Base-by-base conservation (phyloP, 441 rosid genomes). In the Populus hybrid region DNA sequence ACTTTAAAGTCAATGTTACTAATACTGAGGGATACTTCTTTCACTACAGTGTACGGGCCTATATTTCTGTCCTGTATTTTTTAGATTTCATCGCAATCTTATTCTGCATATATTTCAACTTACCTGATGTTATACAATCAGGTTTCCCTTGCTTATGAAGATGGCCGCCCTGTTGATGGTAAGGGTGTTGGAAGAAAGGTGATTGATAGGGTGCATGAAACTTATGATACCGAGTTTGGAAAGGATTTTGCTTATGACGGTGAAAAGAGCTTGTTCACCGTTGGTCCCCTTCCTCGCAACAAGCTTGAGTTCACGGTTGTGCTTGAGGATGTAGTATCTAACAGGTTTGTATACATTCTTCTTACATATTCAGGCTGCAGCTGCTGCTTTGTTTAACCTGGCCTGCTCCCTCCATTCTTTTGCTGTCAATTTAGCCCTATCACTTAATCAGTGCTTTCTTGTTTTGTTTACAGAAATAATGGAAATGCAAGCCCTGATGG, bases 161-260 rank as follows among this genome's bases (percentile, higher is more conserved):
- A 90, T 85, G 93, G 88, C 10, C 86, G 80, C 10, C 89, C 90
- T 42, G 89, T 87, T 10, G 89, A 87, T 21, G 91, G 78, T 3
- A 90, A 88, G 79, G 91, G 91, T 1, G 70, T 79, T 67, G 93
- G 93, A 35, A 83, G 91, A 77, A 85, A 81, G 70, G 86, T 88
- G n/a, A 78, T 90, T 46, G 91, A 88, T 42, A 73, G 83, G 35
- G 89, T 90, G n/a, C 86, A 87, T 2, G 88, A 87, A 70, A 90
- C 93, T 1, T 90, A 90, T 63, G 78, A 74, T 50, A 36, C 83
- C 20, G 91, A 88, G 80, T 72, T 90, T 26, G 88, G 88, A 32
- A 90, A 90, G 74, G 83, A 88, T 2, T 87, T 90, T 72, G 93
- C 93, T 8, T 90, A 90, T 61, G 91, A 90, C 20, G 93, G 93